Evolutionary conservation across 148 eudicot species (phyloP), one percentile per base, ranked within the genome.

Genomic region (Amaranthus cruentus): DNA sequence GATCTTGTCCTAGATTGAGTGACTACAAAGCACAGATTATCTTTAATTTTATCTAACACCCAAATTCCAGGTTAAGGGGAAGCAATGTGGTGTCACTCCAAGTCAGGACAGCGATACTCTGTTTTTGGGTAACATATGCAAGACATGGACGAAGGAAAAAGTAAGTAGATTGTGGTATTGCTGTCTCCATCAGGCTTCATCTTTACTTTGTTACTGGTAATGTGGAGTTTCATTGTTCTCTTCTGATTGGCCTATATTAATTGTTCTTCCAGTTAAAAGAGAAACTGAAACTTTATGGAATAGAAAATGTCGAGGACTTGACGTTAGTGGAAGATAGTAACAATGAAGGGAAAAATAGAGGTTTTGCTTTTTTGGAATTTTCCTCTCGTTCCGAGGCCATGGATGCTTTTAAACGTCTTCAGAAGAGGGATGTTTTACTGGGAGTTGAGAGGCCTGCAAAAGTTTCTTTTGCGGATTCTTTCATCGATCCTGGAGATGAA

Each of bases 41-140:
- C 60, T 76, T 79, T 61, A 53, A 50, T 71, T 82, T 64, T 76
- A 79, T 77, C 66, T 85, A 83, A 84, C 84, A 66, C 79, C 85
- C 55, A 73, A 60, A 83, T 89, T 91, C 84, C 97, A 95, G 99
- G 94, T 95, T 47, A 84, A 88, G 74, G 99, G 99, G 69, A 95
- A 95, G 72, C 86, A 87, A 78, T 95, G 99, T 83, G 99, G 99
- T 83, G 97, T 91, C 48, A 80, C 92, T 55, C 99, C 96, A 71
- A 95, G 99, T 76, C 97, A 91, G 76, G 99, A 95, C 81, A 91
- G 88, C 69, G 99, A 95, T 77, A 95, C 99, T 69, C 83, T 95
- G 15, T 95, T 95, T 83, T 79, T 95, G 86, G 99, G 99, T 71
- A 95, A 95, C 85, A 88, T 95, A 83, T 95, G 93, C 97, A 95